These are phyloP conservation scores for Yamadazyma dendronema DNA, from an alignment of 1,139 yeast genomes.

Conservation along the genomic window DNA sequence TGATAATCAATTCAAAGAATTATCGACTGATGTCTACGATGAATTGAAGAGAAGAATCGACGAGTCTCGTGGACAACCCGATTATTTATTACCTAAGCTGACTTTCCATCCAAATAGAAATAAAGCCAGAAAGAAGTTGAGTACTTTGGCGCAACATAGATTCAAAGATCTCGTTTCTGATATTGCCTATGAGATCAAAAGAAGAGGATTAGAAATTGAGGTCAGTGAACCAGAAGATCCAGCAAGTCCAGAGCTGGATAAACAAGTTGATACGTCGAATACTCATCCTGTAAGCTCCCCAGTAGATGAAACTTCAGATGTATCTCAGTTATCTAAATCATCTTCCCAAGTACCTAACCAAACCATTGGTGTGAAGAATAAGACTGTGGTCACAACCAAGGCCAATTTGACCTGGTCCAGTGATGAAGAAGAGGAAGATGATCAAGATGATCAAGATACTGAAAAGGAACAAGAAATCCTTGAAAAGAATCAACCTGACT, in stretches of 20 bases:
- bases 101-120: slow-evolving; percentile 90
- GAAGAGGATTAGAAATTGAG: slow-evolving; percentile 55
- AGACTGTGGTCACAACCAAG: slow-evolving; percentile 71
- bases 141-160: slow-evolving; percentile 76
- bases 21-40: slow-evolving; percentile 91
- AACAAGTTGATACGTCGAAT: neutral
- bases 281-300: neutral
- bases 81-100: slow-evolving; percentile 65
- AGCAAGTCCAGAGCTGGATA: neutral
- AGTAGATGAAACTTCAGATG: slow-evolving; percentile 1
- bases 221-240: slow-evolving; percentile 5
- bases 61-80: slow-evolving; percentile 55
- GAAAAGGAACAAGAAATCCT: neutral
- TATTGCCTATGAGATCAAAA: slow-evolving; percentile 80
- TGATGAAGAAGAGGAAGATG: slow-evolving; percentile 56
- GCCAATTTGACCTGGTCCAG: slow-evolving; percentile 82
- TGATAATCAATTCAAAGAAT: slow-evolving; percentile 81
- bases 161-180: slow-evolving; percentile 91
- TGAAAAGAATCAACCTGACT: neutral
- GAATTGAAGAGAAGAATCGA: slow-evolving; percentile 76
- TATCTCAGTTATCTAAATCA: slow-evolving; percentile 7
- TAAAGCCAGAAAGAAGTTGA: slow-evolving; percentile 90
- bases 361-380: slow-evolving; percentile 50
- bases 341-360: slow-evolving; percentile 22
- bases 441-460: slow-evolving; percentile 5